Evolutionary conservation across 306 rosid species (phyloP).

Genomic region (Calophaca sinica): DNA sequence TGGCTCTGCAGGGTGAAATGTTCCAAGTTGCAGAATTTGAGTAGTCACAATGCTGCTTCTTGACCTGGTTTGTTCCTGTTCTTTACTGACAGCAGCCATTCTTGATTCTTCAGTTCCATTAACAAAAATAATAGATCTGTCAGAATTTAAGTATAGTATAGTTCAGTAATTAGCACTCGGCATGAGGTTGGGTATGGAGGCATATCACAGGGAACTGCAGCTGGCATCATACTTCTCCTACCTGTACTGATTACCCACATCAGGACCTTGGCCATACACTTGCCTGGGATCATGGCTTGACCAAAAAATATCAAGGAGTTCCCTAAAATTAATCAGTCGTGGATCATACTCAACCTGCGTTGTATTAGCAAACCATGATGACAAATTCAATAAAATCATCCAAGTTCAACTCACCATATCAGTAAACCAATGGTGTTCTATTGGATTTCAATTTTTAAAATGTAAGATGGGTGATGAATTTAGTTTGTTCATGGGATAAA

Average conservation of each 20-base stretch:
- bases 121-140: constrained; percentile 84
- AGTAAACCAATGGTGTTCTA: constrained; percentile 29
- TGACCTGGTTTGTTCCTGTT: constrained; percentile 83
- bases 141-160: constrained; percentile 26
- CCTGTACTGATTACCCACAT: constrained; percentile 96
- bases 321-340: constrained; percentile 62
- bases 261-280: constrained; percentile 98
- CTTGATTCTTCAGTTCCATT: constrained; percentile 85
- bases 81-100: constrained; percentile 82
- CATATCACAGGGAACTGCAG: constrained; percentile 9
- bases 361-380: constrained; percentile 31
- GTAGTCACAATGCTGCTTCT: constrained; percentile 82
- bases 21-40: constrained; percentile 74
- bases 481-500: background rate
- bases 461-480: background rate
- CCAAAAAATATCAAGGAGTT: constrained; percentile 88
- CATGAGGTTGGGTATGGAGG: constrained; percentile 32
- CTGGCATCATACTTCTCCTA: constrained; percentile 46
- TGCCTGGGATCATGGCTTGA: constrained; percentile 91
- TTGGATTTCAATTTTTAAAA: constrained; percentile 18
- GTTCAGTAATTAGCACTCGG: constrained; percentile 8
- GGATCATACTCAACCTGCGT: constrained; percentile 90
- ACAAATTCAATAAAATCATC: constrained; percentile 34
- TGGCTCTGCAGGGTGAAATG: constrained; percentile 82
- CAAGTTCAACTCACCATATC: background rate